These are phyloP conservation scores for Magnusiomyces starmeri DNA, from an alignment of 1,139 yeast genomes.

Conservation along the genomic window DNA sequence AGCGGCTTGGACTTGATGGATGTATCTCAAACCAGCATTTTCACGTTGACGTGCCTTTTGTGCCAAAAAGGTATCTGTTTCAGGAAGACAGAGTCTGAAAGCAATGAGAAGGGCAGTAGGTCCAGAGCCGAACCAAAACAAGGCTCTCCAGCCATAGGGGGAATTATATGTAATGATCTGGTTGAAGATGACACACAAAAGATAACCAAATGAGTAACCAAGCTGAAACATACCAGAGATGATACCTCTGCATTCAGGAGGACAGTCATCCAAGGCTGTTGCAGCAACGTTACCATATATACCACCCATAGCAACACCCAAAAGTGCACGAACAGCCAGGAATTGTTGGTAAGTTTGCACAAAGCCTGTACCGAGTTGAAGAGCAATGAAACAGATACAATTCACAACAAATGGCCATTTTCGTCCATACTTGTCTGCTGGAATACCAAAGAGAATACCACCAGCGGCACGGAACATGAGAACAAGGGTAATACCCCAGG, in stretches of 20 bases:
- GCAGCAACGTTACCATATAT: conserved; percentile 62
- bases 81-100: conserved; percentile 52
- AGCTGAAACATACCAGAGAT: conserved; percentile 63
- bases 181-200: conserved; percentile 56
- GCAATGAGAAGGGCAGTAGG: conserved; percentile 50
- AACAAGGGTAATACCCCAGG: conserved; percentile 79
- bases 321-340: conserved; percentile 60
- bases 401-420: conserved; percentile 60
- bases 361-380: conserved; percentile 70
- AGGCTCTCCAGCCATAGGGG: conserved; percentile 60
- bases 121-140: conserved; percentile 77
- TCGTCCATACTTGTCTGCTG: conserved; percentile 64
- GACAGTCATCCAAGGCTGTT: conserved; percentile 62
- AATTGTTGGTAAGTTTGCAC: conserved; percentile 57
- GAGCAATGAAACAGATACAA: conserved; percentile 45
- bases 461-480: conserved; percentile 77
- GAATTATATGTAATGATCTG: conserved; percentile 47
- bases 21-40: conserved; percentile 15
- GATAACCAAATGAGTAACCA: conserved; percentile 66
- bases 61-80: conserved; percentile 48
- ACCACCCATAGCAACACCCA: conserved; percentile 68
- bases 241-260: conserved; percentile 51
- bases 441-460: conserved; percentile 59
- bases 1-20: conserved; percentile 26
- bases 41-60: conserved; percentile 23